Conservation (phyloP, 2,329 filamentous ascomycete species). For the Neofusicoccum cordaticola region DNA sequence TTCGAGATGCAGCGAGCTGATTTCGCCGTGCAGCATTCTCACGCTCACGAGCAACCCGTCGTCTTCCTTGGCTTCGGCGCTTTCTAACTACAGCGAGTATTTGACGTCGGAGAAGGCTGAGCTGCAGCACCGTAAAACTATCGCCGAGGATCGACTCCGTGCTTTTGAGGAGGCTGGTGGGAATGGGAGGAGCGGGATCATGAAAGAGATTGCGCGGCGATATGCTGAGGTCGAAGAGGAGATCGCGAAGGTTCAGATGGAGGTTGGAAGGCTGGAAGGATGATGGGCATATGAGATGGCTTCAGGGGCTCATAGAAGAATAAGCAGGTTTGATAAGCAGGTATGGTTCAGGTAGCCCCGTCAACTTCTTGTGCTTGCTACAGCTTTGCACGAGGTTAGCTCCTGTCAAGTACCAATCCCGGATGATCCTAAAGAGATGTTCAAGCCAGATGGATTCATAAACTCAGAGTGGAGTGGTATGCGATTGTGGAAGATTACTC, state of each 20-base stretch:
- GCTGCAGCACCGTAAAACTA: slow-evolving; percentile 27
- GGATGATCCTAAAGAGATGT: no score
- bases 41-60: slow-evolving; percentile 29
- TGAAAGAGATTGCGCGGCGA: slow-evolving; percentile 39
- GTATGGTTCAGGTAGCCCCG: no score
- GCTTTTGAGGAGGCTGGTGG: slow-evolving; percentile 30
- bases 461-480: no score
- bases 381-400: no score
- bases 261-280: slow-evolving; percentile 27
- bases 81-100: slow-evolving; percentile 32
- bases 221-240: slow-evolving; percentile 38
- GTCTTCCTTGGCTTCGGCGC: slow-evolving; percentile 25
- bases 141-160: slow-evolving; percentile 19
- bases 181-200: slow-evolving; percentile 32
- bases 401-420: no score
- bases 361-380: no score
- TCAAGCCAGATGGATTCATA: no score
- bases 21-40: slow-evolving; percentile 23
- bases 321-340: no score
- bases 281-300: slow-evolving; percentile 1
- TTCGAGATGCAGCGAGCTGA: neutral
- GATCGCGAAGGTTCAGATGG: slow-evolving; percentile 30
- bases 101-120: slow-evolving; percentile 29
- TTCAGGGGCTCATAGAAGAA: neutral
- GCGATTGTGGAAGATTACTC: no score